Percentiles rank a stretch among this genome's conserved stretches.
phyloP scores from a whole-genome alignment of 1,284 basidiomycete genomes.

The Vanrija humicola region DNA sequence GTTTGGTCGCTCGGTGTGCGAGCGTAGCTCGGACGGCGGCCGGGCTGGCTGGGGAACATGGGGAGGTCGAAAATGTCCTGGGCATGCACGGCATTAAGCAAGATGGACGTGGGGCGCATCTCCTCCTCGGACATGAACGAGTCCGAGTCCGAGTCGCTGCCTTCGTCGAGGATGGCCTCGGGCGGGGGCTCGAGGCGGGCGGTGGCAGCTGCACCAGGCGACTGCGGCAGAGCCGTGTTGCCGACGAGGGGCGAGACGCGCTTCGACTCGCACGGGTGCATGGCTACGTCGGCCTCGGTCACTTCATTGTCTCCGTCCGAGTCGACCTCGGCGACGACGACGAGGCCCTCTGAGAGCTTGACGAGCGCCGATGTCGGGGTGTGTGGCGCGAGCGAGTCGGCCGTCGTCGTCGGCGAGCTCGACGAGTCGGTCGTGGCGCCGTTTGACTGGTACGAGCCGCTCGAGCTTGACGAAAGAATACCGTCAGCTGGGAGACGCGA shows the following conservation, averaged over 20 bases:
- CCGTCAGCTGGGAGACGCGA: conserved; percentile 21
- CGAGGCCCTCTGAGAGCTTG: neutral
- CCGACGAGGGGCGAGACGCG: conserved; percentile 15
- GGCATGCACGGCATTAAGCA: conserved; percentile 45
- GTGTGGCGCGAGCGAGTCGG: conserved; percentile 10
- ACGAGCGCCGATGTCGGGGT: conserved; percentile 1
- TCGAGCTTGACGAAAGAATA: conserved; percentile 23
- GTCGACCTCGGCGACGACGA: conserved; percentile 7
- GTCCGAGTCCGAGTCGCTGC: conserved; percentile 7
- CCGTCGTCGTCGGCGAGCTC: conserved; percentile 14
- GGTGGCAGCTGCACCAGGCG: too few species aligned
- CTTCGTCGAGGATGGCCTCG: conserved; percentile 2
- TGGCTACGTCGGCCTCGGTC: conserved; percentile 31
- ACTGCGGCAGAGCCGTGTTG: too few species aligned
- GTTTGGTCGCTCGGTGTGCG: conserved; percentile 1
- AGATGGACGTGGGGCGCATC: conserved; percentile 33
- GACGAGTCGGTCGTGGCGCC: conserved; percentile 20
- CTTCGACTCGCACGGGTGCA: conserved; percentile 45
- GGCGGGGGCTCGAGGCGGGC: neutral
- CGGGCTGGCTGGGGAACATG: conserved; percentile 16
- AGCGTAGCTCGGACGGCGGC: conserved; percentile 7
- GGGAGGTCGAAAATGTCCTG: conserved; percentile 46
- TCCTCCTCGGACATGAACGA: conserved; percentile 24
- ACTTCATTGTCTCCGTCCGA: neutral
- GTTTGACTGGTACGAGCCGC: conserved; percentile 34